phyloP scores from a whole-genome alignment of 176 grass and related monocot species.

The Ensete glaucum region DNA sequence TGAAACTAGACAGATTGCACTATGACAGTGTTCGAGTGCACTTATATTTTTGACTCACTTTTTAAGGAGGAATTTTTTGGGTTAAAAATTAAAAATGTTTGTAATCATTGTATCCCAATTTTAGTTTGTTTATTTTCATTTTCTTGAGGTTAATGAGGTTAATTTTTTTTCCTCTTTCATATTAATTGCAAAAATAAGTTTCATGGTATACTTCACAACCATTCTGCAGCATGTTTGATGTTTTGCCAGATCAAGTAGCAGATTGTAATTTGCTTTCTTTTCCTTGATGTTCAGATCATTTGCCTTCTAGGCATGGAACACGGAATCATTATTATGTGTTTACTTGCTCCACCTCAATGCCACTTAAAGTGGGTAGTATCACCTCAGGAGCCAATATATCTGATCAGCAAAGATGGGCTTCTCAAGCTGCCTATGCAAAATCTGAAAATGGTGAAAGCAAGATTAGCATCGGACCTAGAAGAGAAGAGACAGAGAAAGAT shows the following conservation, averaged over 20 bases:
- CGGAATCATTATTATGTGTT: constrained; percentile 43
- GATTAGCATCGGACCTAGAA: constrained; percentile 77
- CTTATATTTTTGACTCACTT: too few species aligned
- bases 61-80: too few species aligned
- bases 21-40: too few species aligned
- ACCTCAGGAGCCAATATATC: constrained; percentile 11
- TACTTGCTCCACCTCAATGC: constrained; percentile 6
- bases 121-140: too few species aligned
- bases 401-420: constrained; percentile 44
- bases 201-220: too few species aligned
- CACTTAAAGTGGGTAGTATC: constrained; percentile 8
- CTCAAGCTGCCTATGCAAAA: constrained; percentile 42
- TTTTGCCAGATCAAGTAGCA: background rate
- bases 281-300: constrained; percentile 27
- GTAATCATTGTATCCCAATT: too few species aligned
- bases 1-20: too few species aligned
- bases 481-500: constrained; percentile 46
- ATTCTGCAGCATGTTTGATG: background rate
- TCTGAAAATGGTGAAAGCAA: constrained; percentile 43
- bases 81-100: too few species aligned
- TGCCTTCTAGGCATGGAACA: constrained; percentile 15
- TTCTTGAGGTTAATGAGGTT: too few species aligned
- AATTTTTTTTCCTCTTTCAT: too few species aligned
- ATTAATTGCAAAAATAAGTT: too few species aligned
- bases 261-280: background rate